phyloP scores from a whole-genome alignment of 257 asterid species.

The Solanum boliviense region DNA sequence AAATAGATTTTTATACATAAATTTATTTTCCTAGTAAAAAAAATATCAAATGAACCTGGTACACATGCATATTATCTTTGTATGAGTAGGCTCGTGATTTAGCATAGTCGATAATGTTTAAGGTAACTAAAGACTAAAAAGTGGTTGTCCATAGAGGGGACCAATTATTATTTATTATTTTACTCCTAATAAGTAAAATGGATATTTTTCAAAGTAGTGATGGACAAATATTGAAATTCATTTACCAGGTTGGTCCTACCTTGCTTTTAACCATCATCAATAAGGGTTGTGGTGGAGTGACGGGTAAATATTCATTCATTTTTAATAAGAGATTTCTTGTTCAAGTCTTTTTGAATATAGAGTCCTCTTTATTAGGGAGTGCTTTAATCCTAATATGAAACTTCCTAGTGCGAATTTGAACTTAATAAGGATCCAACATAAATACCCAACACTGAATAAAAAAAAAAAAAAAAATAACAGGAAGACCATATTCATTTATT shows the following conservation, averaged over 20 bases:
- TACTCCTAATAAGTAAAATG: background rate
- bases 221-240: background rate
- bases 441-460: too few species aligned
- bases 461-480: background rate
- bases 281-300: background rate
- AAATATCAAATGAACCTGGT: background rate
- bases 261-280: background rate
- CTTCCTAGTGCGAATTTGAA: too few species aligned
- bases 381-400: background rate
- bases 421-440: too few species aligned
- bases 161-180: background rate
- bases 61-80: background rate
- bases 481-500: background rate
- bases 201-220: background rate
- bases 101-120: background rate
- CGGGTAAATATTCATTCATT: background rate
- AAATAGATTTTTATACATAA: background rate
- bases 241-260: background rate
- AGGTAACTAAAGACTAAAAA: background rate
- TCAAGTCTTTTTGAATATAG: accelerated
- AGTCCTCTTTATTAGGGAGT: background rate
- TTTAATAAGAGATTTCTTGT: too few species aligned
- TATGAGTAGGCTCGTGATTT: background rate
- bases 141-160: background rate
- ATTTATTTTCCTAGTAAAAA: background rate